Conservation (phyloP, 2,329 filamentous ascomycete genomes). For the Diplocarpon mali region DNA sequence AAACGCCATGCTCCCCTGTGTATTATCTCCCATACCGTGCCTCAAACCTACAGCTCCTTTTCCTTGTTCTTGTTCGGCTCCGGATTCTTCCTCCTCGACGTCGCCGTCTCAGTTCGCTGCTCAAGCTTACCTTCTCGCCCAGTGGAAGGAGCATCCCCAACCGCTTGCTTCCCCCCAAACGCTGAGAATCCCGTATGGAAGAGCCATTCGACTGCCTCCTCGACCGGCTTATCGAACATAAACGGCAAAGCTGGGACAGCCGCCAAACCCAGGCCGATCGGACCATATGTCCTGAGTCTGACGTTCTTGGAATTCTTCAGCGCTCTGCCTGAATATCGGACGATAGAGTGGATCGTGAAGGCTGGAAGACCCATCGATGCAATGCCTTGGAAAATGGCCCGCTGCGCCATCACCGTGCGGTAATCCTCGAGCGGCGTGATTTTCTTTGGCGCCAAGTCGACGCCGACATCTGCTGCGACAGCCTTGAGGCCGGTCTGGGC, state of each 20-base stretch:
- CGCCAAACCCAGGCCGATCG: slow-evolving; percentile 71
- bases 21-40: not conserved
- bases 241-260: slow-evolving; percentile 75
- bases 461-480: slow-evolving; percentile 7
- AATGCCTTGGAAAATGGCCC: slow-evolving; percentile 80
- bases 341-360: slow-evolving; percentile 47
- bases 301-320: slow-evolving; percentile 73
- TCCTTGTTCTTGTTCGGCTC: slow-evolving; percentile 1
- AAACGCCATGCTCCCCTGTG: not conserved
- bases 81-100: not conserved
- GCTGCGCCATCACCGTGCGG: slow-evolving; percentile 79
- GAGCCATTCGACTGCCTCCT: slow-evolving; percentile 78
- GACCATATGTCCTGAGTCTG: slow-evolving; percentile 70
- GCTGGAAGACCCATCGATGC: slow-evolving; percentile 62
- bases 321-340: slow-evolving; percentile 78
- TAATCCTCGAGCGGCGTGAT: slow-evolving; percentile 79
- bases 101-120: slow-evolving; percentile 9
- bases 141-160: slow-evolving; percentile 42
- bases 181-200: slow-evolving; percentile 75
- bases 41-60: slow-evolving; percentile 4
- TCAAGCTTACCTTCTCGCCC: slow-evolving; percentile 39
- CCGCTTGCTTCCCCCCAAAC: slow-evolving; percentile 51
- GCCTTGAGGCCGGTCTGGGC: slow-evolving; percentile 16
- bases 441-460: slow-evolving; percentile 28
- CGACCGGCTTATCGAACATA: slow-evolving; percentile 85